These are phyloP conservation scores for Chlorella variabilis DNA, from an alignment of 163 green algal species.

Conservation along the genomic window DNA sequence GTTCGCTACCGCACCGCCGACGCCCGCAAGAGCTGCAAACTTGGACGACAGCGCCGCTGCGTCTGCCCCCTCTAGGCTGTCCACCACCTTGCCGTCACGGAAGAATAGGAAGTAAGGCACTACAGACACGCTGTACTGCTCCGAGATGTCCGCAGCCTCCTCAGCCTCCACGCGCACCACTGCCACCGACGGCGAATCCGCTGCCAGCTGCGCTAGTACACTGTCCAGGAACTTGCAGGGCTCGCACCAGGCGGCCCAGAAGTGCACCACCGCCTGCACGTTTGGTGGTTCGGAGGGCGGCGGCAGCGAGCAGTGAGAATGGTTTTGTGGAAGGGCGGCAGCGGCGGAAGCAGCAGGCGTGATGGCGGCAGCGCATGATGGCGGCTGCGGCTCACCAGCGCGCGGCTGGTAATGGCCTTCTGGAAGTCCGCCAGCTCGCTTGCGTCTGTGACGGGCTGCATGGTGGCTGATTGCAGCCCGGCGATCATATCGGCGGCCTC, in stretches of 20 bases:
- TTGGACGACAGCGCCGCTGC: constrained; percentile 64
- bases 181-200: constrained; percentile 49
- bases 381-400: background rate
- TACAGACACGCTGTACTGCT: constrained; percentile 26
- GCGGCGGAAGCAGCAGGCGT: background rate
- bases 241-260: constrained; percentile 89
- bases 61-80: constrained; percentile 84
- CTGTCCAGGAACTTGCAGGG: constrained; percentile 84
- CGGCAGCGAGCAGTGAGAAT: no score
- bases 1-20: constrained; percentile 31
- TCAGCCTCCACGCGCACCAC: constrained; percentile 71
- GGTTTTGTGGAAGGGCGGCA: background rate
- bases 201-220: constrained; percentile 68
- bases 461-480: background rate
- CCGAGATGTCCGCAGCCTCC: constrained; percentile 38
- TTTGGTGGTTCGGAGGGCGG: no score
- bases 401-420: background rate
- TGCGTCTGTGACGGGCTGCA: constrained; percentile 13
- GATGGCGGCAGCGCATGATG: no score
- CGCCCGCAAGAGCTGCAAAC: constrained; percentile 39
- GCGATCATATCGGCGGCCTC: background rate
- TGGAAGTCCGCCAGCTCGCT: constrained; percentile 31
- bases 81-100: constrained; percentile 60
- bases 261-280: constrained; percentile 79
- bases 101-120: constrained; percentile 51